These are phyloP conservation scores for Xerocomellus dryophilus DNA, from an alignment of 768 basidiomycete species.

Conservation along the genomic window DNA sequence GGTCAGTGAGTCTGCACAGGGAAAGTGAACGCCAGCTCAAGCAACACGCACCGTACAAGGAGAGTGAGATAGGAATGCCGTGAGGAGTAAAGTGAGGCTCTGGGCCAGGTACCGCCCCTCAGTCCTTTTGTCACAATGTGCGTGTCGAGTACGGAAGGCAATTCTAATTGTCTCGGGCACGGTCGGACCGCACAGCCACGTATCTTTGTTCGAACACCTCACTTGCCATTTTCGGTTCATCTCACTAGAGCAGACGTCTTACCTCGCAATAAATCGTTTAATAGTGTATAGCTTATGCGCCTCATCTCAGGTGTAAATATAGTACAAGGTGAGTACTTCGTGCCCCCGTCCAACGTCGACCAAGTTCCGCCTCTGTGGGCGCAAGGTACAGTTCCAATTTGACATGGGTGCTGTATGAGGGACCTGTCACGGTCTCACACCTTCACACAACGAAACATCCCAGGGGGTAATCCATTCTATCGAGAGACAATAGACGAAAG, in stretches of 20 bases:
- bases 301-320: not conserved
- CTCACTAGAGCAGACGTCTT: not conserved
- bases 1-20: not conserved
- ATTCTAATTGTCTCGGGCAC: slow-evolving; percentile 22
- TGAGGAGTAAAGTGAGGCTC: not conserved
- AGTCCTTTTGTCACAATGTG: slow-evolving; percentile 16
- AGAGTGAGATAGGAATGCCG: not conserved
- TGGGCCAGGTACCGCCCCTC: not conserved
- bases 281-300: not conserved
- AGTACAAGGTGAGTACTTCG: too few relatives aligned
- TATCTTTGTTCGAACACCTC: slow-evolving; percentile 15
- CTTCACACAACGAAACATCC: not conserved
- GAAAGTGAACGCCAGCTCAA: not conserved
- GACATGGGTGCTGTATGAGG: not conserved
- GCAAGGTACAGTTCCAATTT: not conserved
- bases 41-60: not conserved
- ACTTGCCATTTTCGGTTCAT: slow-evolving; percentile 20
- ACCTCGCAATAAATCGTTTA: not conserved
- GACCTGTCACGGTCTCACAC: not conserved
- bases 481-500: slow-evolving; percentile 3
- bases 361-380: not conserved
- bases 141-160: not conserved
- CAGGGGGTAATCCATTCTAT: not conserved
- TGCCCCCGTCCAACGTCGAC: not conserved
- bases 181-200: slow-evolving; percentile 21